Percentiles rank a stretch among this genome's conserved stretches.
These are phyloP conservation scores for Arthrobotrys musiformis DNA, from an alignment of 2,329 filamentous ascomycete species.

Conservation along the genomic window DNA sequence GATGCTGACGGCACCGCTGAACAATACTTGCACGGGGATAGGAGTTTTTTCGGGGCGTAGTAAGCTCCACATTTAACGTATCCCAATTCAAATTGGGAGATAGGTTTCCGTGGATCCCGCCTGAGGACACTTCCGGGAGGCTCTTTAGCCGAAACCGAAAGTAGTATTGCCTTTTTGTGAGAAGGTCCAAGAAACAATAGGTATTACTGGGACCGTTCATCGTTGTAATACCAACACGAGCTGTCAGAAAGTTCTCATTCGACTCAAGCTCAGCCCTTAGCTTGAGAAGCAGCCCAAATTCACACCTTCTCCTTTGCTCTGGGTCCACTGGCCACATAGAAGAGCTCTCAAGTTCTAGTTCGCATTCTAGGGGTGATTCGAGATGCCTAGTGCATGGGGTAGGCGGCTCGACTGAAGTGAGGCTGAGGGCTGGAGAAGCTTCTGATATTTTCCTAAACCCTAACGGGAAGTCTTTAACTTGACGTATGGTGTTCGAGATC, in stretches of 20 bases:
- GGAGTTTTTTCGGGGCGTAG: too few relatives aligned
- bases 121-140: background rate
- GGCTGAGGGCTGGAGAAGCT: slow-evolving; percentile 18
- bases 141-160: slow-evolving; percentile 22
- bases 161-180: slow-evolving; percentile 22
- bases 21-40: background rate
- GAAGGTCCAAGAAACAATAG: slow-evolving; percentile 34
- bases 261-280: slow-evolving; percentile 9
- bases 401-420: slow-evolving; percentile 23
- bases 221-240: background rate
- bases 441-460: slow-evolving; percentile 17
- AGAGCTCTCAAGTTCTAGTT: slow-evolving; percentile 47
- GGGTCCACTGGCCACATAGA: slow-evolving; percentile 32
- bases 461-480: slow-evolving; percentile 29
- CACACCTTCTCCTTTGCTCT: slow-evolving; percentile 23
- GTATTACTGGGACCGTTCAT: too few relatives aligned
- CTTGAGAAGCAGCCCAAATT: slow-evolving; percentile 41
- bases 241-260: background rate
- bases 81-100: too few relatives aligned
- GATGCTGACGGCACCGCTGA: slow-evolving; percentile 69
- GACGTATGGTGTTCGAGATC: slow-evolving; percentile 14
- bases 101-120: background rate
- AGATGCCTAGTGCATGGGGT: background rate
- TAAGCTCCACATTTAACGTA: background rate
- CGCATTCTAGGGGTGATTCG: background rate